A percentile compares a stretch with the other conserved stretches of the same genome.
phyloP scores from a whole-genome alignment of 169 alveolate genomes.

The Cryptosporidium meleagridis region DNA sequence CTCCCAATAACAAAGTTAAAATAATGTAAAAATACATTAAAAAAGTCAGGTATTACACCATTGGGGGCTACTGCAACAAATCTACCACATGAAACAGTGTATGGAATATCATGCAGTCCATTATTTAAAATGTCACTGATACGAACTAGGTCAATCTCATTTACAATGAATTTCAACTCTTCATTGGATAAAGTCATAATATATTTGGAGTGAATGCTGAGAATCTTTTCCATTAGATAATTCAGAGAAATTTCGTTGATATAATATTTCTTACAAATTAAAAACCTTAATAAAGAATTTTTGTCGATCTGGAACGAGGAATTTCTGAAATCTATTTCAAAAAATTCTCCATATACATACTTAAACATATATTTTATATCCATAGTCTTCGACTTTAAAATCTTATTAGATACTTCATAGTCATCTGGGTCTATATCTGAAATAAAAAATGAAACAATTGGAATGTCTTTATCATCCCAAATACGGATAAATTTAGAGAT shows the following conservation, averaged over 20 bases:
- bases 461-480: conserved; percentile 17
- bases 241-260: neutral
- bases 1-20: neutral
- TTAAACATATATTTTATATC: neutral
- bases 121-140: neutral
- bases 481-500: neutral
- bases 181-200: conserved; percentile 1
- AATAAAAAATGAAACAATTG: conserved; percentile 32
- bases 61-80: neutral
- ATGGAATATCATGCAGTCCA: neutral
- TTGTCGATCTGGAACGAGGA: neutral
- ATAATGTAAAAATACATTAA: conserved; percentile 5
- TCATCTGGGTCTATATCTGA: neutral
- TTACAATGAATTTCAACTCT: neutral
- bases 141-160: conserved; percentile 28
- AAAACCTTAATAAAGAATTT: neutral
- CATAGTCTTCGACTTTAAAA: neutral
- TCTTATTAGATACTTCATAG: neutral
- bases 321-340: neutral
- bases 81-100: neutral
- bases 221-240: neutral
- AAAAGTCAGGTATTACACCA: neutral
- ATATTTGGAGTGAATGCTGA: neutral
- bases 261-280: neutral
- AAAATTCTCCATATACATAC: neutral